These are phyloP conservation scores for Diplosphaera chodatii DNA, from an alignment of 139 green algal genomes.

Conservation along the genomic window DNA sequence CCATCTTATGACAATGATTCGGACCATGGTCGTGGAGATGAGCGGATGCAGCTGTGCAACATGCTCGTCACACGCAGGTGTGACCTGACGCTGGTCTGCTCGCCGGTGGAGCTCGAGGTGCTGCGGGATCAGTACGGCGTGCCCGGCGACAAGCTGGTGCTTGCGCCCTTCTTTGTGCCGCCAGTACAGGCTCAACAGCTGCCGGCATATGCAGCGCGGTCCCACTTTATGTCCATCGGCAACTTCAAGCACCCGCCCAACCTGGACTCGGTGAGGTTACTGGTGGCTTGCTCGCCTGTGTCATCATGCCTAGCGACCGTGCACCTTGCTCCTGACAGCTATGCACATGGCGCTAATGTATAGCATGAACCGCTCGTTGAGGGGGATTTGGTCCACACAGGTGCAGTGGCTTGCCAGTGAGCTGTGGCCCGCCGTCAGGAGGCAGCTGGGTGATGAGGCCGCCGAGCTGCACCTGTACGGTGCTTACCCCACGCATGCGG, in stretches of 20 bases:
- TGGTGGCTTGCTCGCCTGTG: too few species aligned
- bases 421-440: constrained; percentile 42
- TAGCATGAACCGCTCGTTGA: too few species aligned
- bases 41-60: background rate
- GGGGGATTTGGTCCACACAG: too few species aligned
- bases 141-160: constrained; percentile 27
- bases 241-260: constrained; percentile 61
- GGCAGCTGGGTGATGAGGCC: constrained; percentile 18
- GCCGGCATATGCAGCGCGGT: constrained; percentile 2
- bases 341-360: too few species aligned
- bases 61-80: constrained; percentile 14
- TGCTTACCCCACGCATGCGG: constrained; percentile 20
- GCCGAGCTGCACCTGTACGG: constrained; percentile 54
- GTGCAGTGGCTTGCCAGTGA: constrained; percentile 28
- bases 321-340: too few species aligned
- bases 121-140: constrained; percentile 33
- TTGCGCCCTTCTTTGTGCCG: constrained; percentile 43
- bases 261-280: constrained; percentile 45
- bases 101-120: constrained; percentile 35
- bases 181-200: background rate
- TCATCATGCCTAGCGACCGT: too few species aligned
- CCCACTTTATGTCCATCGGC: constrained; percentile 59
- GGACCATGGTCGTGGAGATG: too few species aligned
- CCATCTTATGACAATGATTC: too few species aligned
- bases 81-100: constrained; percentile 59